Percentiles rank a stretch among this genome's conserved stretches.
phyloP scores from a whole-genome alignment of 2,329 filamentous ascomycete genomes.

The Dothistroma septosporum region DNA sequence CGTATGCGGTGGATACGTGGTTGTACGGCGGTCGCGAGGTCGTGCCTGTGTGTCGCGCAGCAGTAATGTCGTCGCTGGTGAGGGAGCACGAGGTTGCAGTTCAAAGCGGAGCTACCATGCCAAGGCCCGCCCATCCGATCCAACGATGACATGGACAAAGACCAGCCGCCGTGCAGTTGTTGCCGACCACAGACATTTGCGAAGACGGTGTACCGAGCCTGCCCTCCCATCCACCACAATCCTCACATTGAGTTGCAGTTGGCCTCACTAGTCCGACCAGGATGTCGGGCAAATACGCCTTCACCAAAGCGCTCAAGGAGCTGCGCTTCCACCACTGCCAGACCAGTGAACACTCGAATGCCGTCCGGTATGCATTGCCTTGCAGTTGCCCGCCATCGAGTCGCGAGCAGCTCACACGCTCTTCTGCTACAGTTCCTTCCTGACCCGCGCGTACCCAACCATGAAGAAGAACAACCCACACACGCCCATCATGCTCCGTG shows the following conservation, averaged over 20 bases:
- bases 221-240: neutral
- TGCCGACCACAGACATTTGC: neutral
- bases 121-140: neutral
- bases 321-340: slow-evolving; percentile 97
- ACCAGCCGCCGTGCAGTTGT: neutral
- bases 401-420: slow-evolving; percentile 3
- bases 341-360: slow-evolving; percentile 82
- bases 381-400: neutral
- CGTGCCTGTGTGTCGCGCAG: neutral
- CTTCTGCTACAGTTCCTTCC: slow-evolving; percentile 64
- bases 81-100: neutral
- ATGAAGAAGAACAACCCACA: slow-evolving; percentile 99
- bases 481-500: slow-evolving; percentile 89
- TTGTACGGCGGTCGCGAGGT: neutral
- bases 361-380: slow-evolving; percentile 63
- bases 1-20: neutral
- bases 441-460: slow-evolving; percentile 85
- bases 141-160: neutral
- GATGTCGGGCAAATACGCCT: slow-evolving; percentile 93
- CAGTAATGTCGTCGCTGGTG: neutral
- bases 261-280: neutral
- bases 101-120: neutral
- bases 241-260: neutral
- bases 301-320: slow-evolving; percentile 84
- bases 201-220: neutral